phyloP scores from a whole-genome alignment of 106 monocot genomes.

The Xerophyta viscosa region DNA sequence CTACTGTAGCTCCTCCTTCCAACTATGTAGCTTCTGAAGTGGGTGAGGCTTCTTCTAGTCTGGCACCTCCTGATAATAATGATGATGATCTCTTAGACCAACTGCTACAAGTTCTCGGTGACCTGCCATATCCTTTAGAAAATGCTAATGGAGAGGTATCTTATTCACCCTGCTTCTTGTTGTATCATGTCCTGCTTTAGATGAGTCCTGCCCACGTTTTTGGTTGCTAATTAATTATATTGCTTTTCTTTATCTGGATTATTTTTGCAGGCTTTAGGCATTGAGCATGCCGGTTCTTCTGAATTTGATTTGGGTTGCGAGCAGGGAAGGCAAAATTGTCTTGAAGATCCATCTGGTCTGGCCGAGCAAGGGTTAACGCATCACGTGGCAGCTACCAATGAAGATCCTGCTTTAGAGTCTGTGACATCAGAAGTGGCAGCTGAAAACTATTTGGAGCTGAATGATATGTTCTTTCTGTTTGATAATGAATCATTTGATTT shows the following conservation, averaged over 20 bases:
- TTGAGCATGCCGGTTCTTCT: too few species aligned
- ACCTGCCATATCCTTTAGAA: conserved; percentile 2
- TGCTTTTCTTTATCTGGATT: background rate
- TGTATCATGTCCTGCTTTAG: too few species aligned
- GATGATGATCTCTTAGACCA: conserved; percentile 19
- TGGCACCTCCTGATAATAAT: conserved; percentile 1
- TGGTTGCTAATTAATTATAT: background rate
- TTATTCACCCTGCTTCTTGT: too few species aligned
- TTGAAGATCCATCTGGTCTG: conserved; percentile 3
- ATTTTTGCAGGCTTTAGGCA: too few species aligned
- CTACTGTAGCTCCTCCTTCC: background rate
- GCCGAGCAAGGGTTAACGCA: background rate
- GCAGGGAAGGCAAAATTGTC: conserved; percentile 2
- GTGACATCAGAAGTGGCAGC: conserved; percentile 3
- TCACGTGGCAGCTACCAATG: background rate
- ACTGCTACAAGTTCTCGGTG: conserved; percentile 4
- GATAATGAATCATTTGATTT: conserved; percentile 3
- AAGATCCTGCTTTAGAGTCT: conserved; percentile 5
- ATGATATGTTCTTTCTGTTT: conserved; percentile 15
- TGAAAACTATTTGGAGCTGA: conserved; percentile 28
- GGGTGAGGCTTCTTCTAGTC: conserved; percentile 6
- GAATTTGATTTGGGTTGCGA: background rate
- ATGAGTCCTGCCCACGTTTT: too few species aligned
- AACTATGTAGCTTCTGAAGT: conserved; percentile 12
- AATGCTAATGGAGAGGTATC: conserved; percentile 23